phyloP scores from a whole-genome alignment of 306 rosid species.

The Ormosia semicastrata region DNA sequence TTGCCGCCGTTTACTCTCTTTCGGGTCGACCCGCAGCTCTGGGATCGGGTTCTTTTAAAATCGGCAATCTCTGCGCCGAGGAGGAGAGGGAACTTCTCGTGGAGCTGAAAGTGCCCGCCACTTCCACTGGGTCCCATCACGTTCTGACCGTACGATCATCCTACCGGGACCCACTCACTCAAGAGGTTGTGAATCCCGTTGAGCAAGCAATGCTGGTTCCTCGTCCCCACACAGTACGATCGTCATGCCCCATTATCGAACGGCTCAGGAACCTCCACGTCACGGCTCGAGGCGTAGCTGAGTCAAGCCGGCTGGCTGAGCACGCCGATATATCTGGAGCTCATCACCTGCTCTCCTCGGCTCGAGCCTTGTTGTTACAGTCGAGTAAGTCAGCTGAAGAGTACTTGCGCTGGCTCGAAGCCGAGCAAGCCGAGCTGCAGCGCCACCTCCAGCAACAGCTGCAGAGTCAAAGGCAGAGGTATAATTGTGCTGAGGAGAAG shows the following conservation, averaged over 20 bases:
- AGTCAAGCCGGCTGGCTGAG: conserved; percentile 58
- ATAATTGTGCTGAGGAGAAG: conserved; percentile 49
- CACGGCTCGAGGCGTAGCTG: conserved; percentile 75
- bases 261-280: conserved; percentile 74
- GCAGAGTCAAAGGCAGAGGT: conserved; percentile 34
- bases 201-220: conserved; percentile 65
- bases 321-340: conserved; percentile 62
- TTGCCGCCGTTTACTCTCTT: conserved; percentile 67
- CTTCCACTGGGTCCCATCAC: conserved; percentile 59
- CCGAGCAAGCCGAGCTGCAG: conserved; percentile 61
- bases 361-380: conserved; percentile 66
- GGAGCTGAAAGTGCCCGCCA: conserved; percentile 66
- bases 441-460: conserved; percentile 48
- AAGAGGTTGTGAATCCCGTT: conserved; percentile 45
- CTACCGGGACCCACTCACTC: conserved; percentile 56
- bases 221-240: conserved; percentile 68
- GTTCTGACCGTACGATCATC: conserved; percentile 63
- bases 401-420: conserved; percentile 59
- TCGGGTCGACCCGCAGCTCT: conserved; percentile 51
- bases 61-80: conserved; percentile 68
- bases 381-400: conserved; percentile 55
- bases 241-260: conserved; percentile 42
- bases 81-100: conserved; percentile 72
- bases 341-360: conserved; percentile 65
- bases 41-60: conserved; percentile 37